Percentiles rank a stretch among this genome's conserved stretches.
These are phyloP conservation scores for Coemansia brasiliensis DNA, from an alignment of 192 early-diverging fungal species.

Conservation along the genomic window DNA sequence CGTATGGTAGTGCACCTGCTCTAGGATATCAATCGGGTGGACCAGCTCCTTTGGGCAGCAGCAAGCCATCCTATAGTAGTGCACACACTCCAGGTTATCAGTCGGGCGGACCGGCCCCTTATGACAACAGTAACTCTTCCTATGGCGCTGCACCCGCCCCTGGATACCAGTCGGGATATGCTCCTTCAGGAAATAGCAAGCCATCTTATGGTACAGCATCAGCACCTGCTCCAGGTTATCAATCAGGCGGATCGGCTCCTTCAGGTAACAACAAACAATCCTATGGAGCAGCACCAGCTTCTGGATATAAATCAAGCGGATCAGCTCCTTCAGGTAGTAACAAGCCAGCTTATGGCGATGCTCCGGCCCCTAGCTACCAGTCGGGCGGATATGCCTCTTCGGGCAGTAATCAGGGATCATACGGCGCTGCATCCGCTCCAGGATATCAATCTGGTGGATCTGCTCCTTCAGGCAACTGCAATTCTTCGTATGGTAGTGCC, in stretches of 20 bases:
- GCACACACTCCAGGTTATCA: conserved; percentile 4
- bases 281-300: not conserved
- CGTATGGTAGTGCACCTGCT: conserved; percentile 9
- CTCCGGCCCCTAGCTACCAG: not conserved
- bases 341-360: conserved; percentile 8
- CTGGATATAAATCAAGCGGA: not conserved
- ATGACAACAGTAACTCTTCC: not conserved
- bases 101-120: conserved; percentile 2
- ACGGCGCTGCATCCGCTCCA: conserved; percentile 9
- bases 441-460: conserved; percentile 5
- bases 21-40: not conserved
- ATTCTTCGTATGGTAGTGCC: not conserved
- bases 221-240: not conserved
- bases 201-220: conserved; percentile 5
- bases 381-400: not conserved
- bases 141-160: conserved; percentile 1
- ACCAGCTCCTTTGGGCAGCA: not conserved
- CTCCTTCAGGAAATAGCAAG: conserved; percentile 5
- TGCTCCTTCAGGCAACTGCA: not conserved
- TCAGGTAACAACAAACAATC: not conserved
- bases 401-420: not conserved
- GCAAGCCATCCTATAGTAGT: conserved; percentile 9
- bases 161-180: not conserved
- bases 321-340: conserved; percentile 3
- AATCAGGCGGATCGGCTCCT: conserved; percentile 3